phyloP scores from a whole-genome alignment of 441 rosid species.

The Pelargonium citronellum region DNA sequence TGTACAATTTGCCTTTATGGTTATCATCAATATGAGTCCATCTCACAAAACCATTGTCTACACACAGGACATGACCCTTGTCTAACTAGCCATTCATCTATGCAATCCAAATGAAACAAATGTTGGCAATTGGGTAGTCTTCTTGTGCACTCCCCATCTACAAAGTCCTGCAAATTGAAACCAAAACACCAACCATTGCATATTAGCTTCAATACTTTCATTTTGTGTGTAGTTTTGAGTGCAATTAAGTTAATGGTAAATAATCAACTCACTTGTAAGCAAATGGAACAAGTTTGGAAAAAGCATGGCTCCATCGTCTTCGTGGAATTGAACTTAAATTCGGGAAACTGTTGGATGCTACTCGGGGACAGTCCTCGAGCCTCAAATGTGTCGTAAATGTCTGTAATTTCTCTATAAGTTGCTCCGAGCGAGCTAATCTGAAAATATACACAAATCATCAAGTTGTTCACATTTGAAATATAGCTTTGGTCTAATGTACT shows the following conservation, averaged over 20 bases:
- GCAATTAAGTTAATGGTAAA: background rate
- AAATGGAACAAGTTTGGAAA: constrained; percentile 45
- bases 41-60: constrained; percentile 33
- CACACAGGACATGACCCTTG: constrained; percentile 73
- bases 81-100: constrained; percentile 59
- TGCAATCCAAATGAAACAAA: constrained; percentile 50
- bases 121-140: constrained; percentile 57
- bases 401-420: constrained; percentile 44
- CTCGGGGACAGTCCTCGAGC: constrained; percentile 40
- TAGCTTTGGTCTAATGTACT: background rate
- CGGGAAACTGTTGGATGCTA: constrained; percentile 42
- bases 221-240: no score
- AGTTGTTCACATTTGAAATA: background rate
- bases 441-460: background rate
- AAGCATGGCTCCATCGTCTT: constrained; percentile 13
- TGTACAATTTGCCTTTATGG: no score
- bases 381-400: constrained; percentile 45
- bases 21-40: background rate
- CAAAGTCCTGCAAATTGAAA: constrained; percentile 41
- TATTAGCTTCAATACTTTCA: no score
- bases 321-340: constrained; percentile 21
- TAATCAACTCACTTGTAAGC: constrained; percentile 50
- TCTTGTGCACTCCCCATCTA: constrained; percentile 53
- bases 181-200: background rate
- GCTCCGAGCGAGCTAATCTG: constrained; percentile 52